Base-by-base conservation (phyloP, 106 monocot species). In the Dioscorea zingiberensis region DNA sequence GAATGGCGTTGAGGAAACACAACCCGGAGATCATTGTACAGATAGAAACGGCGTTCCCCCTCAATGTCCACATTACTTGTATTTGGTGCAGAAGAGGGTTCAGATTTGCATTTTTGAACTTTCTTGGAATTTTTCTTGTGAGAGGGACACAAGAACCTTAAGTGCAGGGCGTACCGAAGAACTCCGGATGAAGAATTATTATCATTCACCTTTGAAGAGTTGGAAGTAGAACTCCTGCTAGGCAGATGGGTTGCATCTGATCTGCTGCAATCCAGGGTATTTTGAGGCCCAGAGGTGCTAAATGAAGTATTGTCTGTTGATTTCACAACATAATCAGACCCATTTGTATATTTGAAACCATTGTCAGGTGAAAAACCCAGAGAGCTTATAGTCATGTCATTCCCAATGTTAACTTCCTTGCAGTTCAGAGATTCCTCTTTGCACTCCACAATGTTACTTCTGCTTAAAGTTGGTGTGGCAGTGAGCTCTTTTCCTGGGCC, bases 1-100 rank as follows among this genome's bases (percentile, higher is more conserved):
- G 92, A 84, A 62, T 98, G 97, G 15, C 97, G 76, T 21, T 92
- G 97, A 56, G 97, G 97, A 58, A 98, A 98, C 27, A 98, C 88
- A 63, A 92, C 92, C 63, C 88, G 73, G 21, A 98, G 72, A 82
- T 98, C 92, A 77, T 86, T 89, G 73, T 92, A 98, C 48, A 98
- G 63, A 76, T 98, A 88, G 71, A 92, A 92, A 21, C 88, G 73
- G 23, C 97, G 61, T 18, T 88, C 97, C 23, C 60, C 86, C 19
- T 76, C 76, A 54, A 17, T 21, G 22, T 75, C 70, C 27, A 58
- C 26, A 57, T 24, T 71, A 27, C 58, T 74, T 32, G 10, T 64
- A 27, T 64, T 22, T 13, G 85, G 85, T 30, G 55, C 79, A 1
- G 88, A 88, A 17, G 79, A 81, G 15, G 72, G 76, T 74, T 92